Conservation (phyloP, 257 asterid species). For the Nicotiana noctiflora region DNA sequence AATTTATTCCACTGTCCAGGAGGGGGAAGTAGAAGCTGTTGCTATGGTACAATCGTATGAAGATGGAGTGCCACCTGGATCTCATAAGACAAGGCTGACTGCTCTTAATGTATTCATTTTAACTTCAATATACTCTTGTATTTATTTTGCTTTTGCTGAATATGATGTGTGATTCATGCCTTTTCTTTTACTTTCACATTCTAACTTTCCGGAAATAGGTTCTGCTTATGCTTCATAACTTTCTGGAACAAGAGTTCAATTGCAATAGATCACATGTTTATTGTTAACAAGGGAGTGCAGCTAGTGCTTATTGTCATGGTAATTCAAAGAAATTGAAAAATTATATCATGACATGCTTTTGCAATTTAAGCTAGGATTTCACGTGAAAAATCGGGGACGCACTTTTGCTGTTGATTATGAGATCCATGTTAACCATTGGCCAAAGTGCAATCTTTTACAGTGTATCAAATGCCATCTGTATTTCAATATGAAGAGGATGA, state of each 20-base stretch:
- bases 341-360: neutral
- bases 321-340: neutral
- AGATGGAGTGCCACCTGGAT: slow-evolving; percentile 71
- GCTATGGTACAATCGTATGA: slow-evolving; percentile 85
- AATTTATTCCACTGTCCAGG: slow-evolving; percentile 38
- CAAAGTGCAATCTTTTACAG: neutral
- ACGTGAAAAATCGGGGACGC: neutral
- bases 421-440: neutral
- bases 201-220: neutral
- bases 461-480: neutral
- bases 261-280: neutral
- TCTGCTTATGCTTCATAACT: neutral
- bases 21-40: slow-evolving; percentile 90
- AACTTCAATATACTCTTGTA: slow-evolving; percentile 4
- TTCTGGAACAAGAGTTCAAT: neutral
- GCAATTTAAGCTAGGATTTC: slow-evolving; percentile 3
- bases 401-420: neutral
- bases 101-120: slow-evolving; percentile 73
- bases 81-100: slow-evolving; percentile 80
- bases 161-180: neutral
- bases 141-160: slow-evolving; percentile 5
- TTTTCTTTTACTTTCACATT: neutral
- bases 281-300: neutral
- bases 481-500: neutral
- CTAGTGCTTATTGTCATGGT: slow-evolving; percentile 2